Base-by-base conservation (phyloP, 805 yeast species). In the Starmerella gropengiesseri region DNA sequence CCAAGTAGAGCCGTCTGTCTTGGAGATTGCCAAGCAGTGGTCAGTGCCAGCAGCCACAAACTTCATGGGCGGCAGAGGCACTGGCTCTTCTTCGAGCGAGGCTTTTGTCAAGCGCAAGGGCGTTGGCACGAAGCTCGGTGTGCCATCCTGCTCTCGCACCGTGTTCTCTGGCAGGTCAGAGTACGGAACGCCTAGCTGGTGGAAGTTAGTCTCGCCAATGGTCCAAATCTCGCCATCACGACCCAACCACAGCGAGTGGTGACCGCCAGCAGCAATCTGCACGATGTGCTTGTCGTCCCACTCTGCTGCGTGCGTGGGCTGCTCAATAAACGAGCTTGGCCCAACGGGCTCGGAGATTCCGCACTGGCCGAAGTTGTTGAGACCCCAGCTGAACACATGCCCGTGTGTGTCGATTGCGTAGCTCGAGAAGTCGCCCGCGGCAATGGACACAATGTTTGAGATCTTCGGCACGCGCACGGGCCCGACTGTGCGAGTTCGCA, bases 291-390 rank as follows among this genome's bases (percentile, higher is more conserved):
- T 73, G 20, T 68, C 78, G 4, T 74, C 68, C 37, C 91, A 73
- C 13, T 70, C 67, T n/a, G 70, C 68, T 33, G 87, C 79, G 42
- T 72, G 71, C 0, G 87, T 81, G 20, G 98, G 97, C 40, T 69
- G 74, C 8, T 77, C 66, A 34, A 91, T 75, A 44, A 83, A 70
- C 2, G 91, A 81, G 18, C 94, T 95, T 13, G 61, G 62, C 13
- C 63, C 66, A 43, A 82, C 73, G 11, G 48, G 52, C n/a, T 51
- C 55, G 13, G 82, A 69, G 19, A 78, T 68, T 45, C 95, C 97
- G 68, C 96, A 85, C 65, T 91, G 99, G 18, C 97, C 97, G 58
- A 75, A 91, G 63, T 91, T 96, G 60, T 91, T 91, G 56, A 91
- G 70, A 7, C 99, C 99, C 98, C 98, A 91, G 8, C 91, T 71